Conservation (phyloP, 2,329 filamentous ascomycete species). For the Arthroderma sp. region DNA sequence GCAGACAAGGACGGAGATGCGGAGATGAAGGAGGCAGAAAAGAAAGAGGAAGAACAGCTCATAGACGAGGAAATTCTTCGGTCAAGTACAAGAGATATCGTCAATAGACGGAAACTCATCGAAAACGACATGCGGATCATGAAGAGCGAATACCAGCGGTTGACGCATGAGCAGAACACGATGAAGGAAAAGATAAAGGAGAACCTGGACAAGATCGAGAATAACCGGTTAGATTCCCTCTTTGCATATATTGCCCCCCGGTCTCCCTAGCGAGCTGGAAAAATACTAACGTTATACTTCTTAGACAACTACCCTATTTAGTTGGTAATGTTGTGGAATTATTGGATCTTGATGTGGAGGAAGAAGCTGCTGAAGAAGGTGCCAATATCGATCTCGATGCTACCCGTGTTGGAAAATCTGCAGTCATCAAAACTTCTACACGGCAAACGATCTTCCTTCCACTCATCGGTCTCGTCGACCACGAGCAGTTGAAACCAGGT, state of each 20-base stretch:
- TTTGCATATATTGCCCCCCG: constrained; percentile 8
- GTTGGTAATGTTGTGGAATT: constrained; percentile 98
- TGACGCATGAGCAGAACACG: constrained; percentile 86
- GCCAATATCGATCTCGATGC: constrained; percentile 98
- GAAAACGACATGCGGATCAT: constrained; percentile 98
- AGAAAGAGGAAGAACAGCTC: constrained; percentile 59
- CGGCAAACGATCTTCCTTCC: constrained; percentile 97
- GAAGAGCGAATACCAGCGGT: constrained; percentile 88
- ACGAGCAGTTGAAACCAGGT: constrained; percentile 84
- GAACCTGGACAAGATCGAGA: constrained; percentile 96
- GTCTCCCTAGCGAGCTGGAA: background rate
- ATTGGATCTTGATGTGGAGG: constrained; percentile 88
- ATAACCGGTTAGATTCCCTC: constrained; percentile 62
- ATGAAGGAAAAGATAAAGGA: constrained; percentile 99
- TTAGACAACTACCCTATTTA: constrained; percentile 89
- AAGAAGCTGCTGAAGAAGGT: constrained; percentile 91
- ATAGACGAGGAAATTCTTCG: constrained; percentile 86
- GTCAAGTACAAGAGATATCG: constrained; percentile 87
- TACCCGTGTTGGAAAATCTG: constrained; percentile 91
- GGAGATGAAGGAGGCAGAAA: constrained; percentile 78
- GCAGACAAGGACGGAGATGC: constrained; percentile 57
- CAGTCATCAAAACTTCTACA: constrained; percentile 98
- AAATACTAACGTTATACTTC: background rate
- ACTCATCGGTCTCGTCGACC: constrained; percentile 91
- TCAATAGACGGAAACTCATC: constrained; percentile 76